Evolutionary conservation across 2,329 filamentous ascomycete genomes (phyloP).

Genomic region (Ophiocordyceps polyrhachis-furcata): DNA sequence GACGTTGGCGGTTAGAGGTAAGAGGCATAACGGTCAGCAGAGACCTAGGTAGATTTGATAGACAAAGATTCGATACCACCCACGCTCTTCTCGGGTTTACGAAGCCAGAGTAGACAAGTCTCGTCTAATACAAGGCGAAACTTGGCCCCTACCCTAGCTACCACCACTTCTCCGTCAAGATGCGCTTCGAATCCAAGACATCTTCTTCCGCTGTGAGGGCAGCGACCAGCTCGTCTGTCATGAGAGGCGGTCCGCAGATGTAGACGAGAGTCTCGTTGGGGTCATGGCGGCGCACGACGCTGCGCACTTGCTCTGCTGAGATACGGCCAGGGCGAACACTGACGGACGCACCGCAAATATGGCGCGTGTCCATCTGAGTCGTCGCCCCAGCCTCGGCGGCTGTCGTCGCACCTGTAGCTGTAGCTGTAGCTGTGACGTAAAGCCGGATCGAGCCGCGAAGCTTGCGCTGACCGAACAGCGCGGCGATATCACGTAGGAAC

Average conservation of each 20-base stretch:
- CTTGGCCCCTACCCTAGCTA: too few relatives aligned
- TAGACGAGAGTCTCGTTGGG: constrained; percentile 32
- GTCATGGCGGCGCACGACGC: constrained; percentile 16
- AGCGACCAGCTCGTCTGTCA: constrained; percentile 48
- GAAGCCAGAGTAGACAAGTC: too few relatives aligned
- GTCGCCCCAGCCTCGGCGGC: too few relatives aligned
- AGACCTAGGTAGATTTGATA: too few relatives aligned
- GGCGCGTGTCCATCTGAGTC: neutral
- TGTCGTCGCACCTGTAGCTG: neutral
- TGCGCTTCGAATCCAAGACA: constrained; percentile 24
- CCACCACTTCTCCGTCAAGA: constrained; percentile 49
- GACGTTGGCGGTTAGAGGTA: too few relatives aligned
- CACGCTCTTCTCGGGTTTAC: too few relatives aligned
- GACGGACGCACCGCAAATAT: constrained; percentile 3
- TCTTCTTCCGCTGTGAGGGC: constrained; percentile 16
- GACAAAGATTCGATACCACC: too few relatives aligned
- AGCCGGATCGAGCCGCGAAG: constrained; percentile 24
- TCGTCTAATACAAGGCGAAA: neutral
- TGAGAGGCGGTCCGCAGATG: constrained; percentile 46
- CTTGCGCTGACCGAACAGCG: constrained; percentile 17
- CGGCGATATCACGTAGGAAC: constrained; percentile 29
- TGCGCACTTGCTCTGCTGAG: constrained; percentile 19
- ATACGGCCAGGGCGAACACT: constrained; percentile 21
- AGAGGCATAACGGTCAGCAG: neutral
- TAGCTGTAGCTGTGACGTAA: constrained; percentile 22